Base-by-base conservation (phyloP, 345 rosid genomes). In the Citrus trifoliata region DNA sequence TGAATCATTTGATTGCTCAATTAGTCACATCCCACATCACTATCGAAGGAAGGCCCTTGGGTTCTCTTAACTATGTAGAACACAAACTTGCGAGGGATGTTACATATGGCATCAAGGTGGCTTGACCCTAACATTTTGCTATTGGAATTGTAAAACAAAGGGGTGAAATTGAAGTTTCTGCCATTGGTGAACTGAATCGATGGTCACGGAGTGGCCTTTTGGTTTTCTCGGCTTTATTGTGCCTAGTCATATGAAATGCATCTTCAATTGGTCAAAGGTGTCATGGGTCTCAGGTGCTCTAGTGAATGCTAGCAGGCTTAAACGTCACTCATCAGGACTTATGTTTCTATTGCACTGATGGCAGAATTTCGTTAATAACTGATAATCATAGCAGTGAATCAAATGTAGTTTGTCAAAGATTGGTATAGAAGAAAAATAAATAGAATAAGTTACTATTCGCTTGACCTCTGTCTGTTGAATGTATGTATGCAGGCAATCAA, bases 401-500 rank as follows among this genome's bases (percentile, higher is more conserved):
- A 18, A 30, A 16, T 63, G n/a, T 63, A 16, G 62, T 30, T 46
- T 69, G n/a, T 27, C 58, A 12, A 22, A 10, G 0, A 72, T 35
- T 3, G 59, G 48, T 32, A 4, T 0, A 4, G 55, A 51, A 71
- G 25, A 71, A 27, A 12, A 60, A 37, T 40, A 46, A 62, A 16
- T 6, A 30, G 7, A 64, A 40, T 16, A 25, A 18, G 27, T 10
- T 35, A 24, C n/a, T 28, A 28, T 27, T 53, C 7, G 3, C 35
- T 30, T 55, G 30, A 21, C 18, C 46, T 71, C 18, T 25, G 30
- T 19, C 18, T 38, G 28, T 25, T 73, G 21, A 73, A 81, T 56
- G 18, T 37, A 8, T 70, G 60, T 19, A 58, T 83, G 81, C 86
- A 89, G 90, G 83, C 81, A 76, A 63, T 92, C 98, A 13, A 86